phyloP scores from a whole-genome alignment of 306 rosid genomes.

The Lathyrus tuberosus region DNA sequence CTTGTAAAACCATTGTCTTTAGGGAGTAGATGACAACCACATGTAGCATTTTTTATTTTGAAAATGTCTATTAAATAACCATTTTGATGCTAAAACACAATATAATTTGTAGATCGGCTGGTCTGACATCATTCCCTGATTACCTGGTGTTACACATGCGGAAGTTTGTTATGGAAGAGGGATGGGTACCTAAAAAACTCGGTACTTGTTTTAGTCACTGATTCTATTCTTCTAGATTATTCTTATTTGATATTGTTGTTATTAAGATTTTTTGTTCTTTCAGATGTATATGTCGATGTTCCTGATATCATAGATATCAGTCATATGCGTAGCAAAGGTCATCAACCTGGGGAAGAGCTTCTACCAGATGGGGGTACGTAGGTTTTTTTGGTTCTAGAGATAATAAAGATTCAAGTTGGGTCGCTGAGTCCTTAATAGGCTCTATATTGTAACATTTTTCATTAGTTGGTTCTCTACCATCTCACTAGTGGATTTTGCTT shows the following conservation, averaged over 20 bases:
- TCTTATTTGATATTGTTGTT: background rate
- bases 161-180: slow-evolving; percentile 86
- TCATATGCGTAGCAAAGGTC: slow-evolving; percentile 89
- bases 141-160: slow-evolving; percentile 96
- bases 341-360: slow-evolving; percentile 76
- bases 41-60: background rate
- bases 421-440: background rate
- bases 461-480: background rate
- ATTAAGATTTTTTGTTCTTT: slow-evolving; percentile 32
- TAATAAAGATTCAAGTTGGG: slow-evolving; percentile 4
- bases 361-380: slow-evolving; percentile 78
- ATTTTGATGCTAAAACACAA: slow-evolving; percentile 32
- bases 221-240: background rate
- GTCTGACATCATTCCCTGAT: slow-evolving; percentile 94
- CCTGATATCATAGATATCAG: slow-evolving; percentile 94
- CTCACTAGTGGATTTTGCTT: slow-evolving; percentile 10
- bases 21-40: slow-evolving; percentile 15
- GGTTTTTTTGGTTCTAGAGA: slow-evolving; percentile 9
- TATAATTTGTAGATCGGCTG: slow-evolving; percentile 63
- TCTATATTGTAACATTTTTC: background rate
- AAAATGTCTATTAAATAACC: background rate
- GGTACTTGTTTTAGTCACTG: slow-evolving; percentile 54
- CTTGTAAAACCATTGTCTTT: background rate
- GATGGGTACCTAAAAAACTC: slow-evolving; percentile 99
- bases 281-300: slow-evolving; percentile 95